Percentiles rank a stretch among this genome's conserved stretches.
Evolutionary conservation across 1,284 basidiomycete genomes (phyloP).

Genomic region (Exobasidium rhododendri): DNA sequence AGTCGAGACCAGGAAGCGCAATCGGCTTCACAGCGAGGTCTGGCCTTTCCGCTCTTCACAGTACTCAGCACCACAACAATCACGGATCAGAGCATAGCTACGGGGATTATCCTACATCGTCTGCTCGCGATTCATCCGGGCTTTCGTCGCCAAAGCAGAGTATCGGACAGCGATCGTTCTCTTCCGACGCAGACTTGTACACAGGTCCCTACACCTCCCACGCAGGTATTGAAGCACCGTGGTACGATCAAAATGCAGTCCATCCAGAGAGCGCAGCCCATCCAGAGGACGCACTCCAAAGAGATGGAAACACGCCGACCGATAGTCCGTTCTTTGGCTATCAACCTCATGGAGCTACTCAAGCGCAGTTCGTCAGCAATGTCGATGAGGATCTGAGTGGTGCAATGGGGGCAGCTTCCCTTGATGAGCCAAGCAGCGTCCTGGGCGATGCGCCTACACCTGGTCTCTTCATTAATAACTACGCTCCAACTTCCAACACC

Average conservation of each 20-base stretch:
- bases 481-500: neutral
- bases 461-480: neutral
- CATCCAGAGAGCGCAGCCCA: slow-evolving; percentile 19
- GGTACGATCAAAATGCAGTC: neutral
- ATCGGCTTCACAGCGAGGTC: slow-evolving; percentile 23
- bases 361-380: slow-evolving; percentile 51
- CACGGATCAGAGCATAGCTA: neutral
- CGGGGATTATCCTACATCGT: neutral
- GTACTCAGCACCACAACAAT: neutral
- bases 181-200: slow-evolving; percentile 8
- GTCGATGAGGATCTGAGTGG: slow-evolving; percentile 29
- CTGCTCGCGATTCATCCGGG: neutral
- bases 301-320: neutral
- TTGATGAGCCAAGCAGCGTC: slow-evolving; percentile 81
- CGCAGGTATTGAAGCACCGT: slow-evolving; percentile 1
- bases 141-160: neutral
- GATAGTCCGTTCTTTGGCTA: slow-evolving; percentile 42
- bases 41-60: neutral
- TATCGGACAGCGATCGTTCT: neutral
- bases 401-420: slow-evolving; percentile 56
- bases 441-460: slow-evolving; percentile 31
- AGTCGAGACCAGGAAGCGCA: slow-evolving; percentile 35
- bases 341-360: slow-evolving; percentile 36
- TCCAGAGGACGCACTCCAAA: slow-evolving; percentile 22
- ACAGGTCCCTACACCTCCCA: slow-evolving; percentile 13